Evolutionary conservation across 1,284 basidiomycete species (phyloP).

Genomic region (Ustilago cynodontis): DNA sequence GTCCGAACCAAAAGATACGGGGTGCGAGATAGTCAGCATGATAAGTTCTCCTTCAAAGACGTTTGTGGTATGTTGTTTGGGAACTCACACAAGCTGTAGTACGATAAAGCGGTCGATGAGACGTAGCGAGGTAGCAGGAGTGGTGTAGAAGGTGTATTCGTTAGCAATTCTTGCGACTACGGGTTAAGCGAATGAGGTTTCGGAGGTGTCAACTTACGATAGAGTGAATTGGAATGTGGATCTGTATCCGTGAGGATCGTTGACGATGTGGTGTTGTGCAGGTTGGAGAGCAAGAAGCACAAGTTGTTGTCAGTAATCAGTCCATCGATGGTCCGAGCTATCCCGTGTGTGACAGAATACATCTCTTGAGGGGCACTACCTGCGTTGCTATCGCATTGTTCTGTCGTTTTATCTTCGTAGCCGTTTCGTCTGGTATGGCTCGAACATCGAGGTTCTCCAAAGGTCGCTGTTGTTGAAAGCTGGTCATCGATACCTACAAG

Average conservation of each 20-base stretch:
- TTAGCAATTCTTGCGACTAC: not conserved
- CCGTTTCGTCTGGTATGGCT: no score
- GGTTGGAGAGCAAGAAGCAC: not conserved
- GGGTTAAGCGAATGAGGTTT: not conserved
- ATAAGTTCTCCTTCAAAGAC: not conserved
- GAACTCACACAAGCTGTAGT: conserved; percentile 39
- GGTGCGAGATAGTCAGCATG: not conserved
- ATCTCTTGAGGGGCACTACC: not conserved
- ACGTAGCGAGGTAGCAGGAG: not conserved
- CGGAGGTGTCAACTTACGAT: conserved; percentile 59
- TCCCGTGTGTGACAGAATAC: not conserved
- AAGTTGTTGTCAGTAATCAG: not conserved
- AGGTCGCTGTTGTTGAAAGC: not conserved
- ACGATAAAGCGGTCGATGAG: not conserved
- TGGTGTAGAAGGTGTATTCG: not conserved
- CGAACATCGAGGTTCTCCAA: no score
- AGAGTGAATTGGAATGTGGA: conserved; percentile 70
- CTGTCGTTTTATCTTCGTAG: no score
- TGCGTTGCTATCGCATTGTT: no score
- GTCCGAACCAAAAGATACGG: not conserved
- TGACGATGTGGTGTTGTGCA: not conserved
- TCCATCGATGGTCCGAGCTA: not conserved
- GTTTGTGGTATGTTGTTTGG: not conserved
- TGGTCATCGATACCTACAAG: conserved; percentile 43
- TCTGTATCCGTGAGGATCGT: conserved; percentile 19